These are phyloP conservation scores for Starmera caribaea DNA, from an alignment of 805 yeast genomes.

Conservation along the genomic window DNA sequence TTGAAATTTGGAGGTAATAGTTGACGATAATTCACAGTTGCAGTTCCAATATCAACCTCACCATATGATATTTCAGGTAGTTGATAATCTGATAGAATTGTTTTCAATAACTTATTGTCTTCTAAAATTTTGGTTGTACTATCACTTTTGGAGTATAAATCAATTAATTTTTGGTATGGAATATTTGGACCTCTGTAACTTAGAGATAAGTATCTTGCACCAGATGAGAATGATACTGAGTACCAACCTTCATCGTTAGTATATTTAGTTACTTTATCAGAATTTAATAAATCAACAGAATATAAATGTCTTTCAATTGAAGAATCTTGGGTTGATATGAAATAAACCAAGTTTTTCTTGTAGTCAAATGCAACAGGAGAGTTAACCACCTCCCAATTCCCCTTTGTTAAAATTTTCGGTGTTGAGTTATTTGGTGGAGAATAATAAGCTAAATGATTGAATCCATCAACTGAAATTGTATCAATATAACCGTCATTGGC, in stretches of 20 bases:
- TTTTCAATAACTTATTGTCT: conserved; percentile 30
- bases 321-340: conserved; percentile 63
- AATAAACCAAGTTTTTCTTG: conserved; percentile 40
- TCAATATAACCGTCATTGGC: conserved; percentile 71
- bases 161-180: conserved; percentile 70
- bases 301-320: conserved; percentile 81
- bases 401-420: conserved; percentile 56
- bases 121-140: conserved; percentile 17
- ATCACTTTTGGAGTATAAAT: conserved; percentile 30
- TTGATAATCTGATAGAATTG: conserved; percentile 32
- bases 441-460: conserved; percentile 74
- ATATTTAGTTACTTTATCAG: conserved; percentile 20
- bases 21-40: conserved; percentile 58
- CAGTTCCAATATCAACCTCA: conserved; percentile 39
- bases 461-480: conserved; percentile 53
- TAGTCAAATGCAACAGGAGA: conserved; percentile 59
- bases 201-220: conserved; percentile 61
- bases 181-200: conserved; percentile 71
- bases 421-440: conserved; percentile 52
- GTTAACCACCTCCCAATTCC: conserved; percentile 85
- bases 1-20: conserved; percentile 71
- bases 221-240: conserved; percentile 67
- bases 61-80: conserved; percentile 48
- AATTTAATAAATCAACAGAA: conserved; percentile 47
- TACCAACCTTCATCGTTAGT: conserved; percentile 53